phyloP scores from a whole-genome alignment of 2,329 filamentous ascomycete species.

The Colletotrichum coccodes region DNA sequence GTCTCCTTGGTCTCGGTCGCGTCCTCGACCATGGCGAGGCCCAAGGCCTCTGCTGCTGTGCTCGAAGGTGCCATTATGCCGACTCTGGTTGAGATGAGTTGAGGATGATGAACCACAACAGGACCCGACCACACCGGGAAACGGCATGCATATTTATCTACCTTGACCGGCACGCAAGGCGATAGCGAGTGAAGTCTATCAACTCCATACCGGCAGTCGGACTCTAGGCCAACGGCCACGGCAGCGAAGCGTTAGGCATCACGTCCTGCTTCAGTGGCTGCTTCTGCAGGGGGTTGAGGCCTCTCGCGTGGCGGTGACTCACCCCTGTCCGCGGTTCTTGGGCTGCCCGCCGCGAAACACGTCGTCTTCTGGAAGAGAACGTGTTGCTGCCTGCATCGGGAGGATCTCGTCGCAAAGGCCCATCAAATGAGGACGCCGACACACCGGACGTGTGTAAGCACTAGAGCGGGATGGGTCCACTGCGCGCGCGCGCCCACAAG shows the following conservation, averaged over 20 bases:
- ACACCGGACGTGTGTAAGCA: neutral
- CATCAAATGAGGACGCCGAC: neutral
- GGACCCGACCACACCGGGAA: neutral
- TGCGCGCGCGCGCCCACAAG: neutral
- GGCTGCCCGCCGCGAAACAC: neutral
- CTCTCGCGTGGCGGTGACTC: slow-evolving; percentile 19
- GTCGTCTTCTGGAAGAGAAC: neutral
- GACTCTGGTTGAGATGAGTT: neutral
- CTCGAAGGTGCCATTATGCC: slow-evolving; percentile 22
- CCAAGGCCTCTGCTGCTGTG: slow-evolving; percentile 8
- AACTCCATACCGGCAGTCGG: neutral
- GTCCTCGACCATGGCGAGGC: slow-evolving; percentile 9
- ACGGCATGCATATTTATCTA: neutral
- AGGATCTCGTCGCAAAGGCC: neutral
- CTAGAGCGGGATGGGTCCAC: neutral
- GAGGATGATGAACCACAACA: neutral
- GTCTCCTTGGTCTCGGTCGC: neutral
- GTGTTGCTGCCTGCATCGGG: slow-evolving; percentile 21
- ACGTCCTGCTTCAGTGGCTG: neutral
- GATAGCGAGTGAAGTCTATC: neutral
- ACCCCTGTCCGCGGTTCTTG: slow-evolving; percentile 4
- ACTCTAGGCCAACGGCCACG: neutral
- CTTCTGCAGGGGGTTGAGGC: slow-evolving; percentile 5
- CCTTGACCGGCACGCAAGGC: no score
- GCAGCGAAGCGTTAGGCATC: neutral